Conservation (phyloP, 495 filamentous ascomycete genomes). For the Ascodesmis nigricans region DNA sequence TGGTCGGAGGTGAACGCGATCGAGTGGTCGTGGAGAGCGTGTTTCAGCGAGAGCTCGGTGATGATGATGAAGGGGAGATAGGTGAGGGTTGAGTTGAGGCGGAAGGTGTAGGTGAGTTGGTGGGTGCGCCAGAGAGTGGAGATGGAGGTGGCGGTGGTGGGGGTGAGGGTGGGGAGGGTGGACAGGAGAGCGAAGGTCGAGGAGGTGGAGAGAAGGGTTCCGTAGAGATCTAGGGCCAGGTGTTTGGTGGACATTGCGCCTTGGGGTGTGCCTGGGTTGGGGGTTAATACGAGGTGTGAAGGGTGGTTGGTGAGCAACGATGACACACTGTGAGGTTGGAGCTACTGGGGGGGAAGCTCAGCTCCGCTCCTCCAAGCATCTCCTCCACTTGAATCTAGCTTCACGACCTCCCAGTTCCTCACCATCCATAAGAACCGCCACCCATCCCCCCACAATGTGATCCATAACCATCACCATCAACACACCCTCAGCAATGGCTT, state of each 20-base stretch:
- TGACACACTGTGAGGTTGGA: background rate
- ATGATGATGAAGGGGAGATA: constrained; percentile 45
- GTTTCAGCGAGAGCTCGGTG: constrained; percentile 37
- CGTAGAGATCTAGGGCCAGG: constrained; percentile 58
- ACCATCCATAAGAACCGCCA: constrained; percentile 1
- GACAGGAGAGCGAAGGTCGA: constrained; percentile 31
- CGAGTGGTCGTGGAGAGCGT: constrained; percentile 39
- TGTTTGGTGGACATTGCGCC: constrained; percentile 23
- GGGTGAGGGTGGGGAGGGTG: constrained; percentile 31
- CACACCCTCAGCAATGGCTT: constrained; percentile 6
- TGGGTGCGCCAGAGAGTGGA: constrained; percentile 36
- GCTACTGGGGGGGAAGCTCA: background rate
- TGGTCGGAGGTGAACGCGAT: constrained; percentile 24
- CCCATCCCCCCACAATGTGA: background rate
- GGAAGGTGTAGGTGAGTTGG: constrained; percentile 69
- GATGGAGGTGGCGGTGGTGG: constrained; percentile 30
- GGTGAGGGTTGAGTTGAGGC: constrained; percentile 58
- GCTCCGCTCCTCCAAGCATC: too few species aligned
- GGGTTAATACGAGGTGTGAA: constrained; percentile 9
- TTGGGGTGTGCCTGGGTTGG: background rate
- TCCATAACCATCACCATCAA: background rate
- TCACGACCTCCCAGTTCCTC: background rate
- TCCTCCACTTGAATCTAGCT: background rate
- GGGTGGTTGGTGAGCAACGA: background rate
- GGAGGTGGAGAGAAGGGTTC: constrained; percentile 47